phyloP scores from a whole-genome alignment of 2,329 filamentous ascomycete genomes.

The Pseudohalonectria lignicola region DNA sequence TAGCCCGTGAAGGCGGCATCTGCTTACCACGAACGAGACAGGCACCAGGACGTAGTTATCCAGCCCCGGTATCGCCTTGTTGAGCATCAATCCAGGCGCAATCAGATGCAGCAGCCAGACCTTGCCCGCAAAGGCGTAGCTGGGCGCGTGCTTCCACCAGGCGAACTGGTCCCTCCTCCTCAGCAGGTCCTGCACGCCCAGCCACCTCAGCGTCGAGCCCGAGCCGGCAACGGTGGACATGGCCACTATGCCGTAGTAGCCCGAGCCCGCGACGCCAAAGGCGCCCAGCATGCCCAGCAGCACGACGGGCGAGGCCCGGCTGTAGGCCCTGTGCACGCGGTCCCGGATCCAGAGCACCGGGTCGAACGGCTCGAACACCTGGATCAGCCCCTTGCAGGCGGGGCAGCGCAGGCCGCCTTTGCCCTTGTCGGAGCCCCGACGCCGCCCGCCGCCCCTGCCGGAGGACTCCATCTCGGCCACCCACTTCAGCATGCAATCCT shows the following conservation, averaged over 20 bases:
- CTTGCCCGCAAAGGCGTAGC: constrained; percentile 7
- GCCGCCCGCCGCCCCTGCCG: constrained; percentile 41
- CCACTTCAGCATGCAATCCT: constrained; percentile 83
- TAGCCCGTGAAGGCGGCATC: too few species aligned
- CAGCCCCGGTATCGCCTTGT: constrained; percentile 30
- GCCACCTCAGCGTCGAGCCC: constrained; percentile 28
- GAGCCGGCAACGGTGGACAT: constrained; percentile 41
- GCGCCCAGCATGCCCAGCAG: constrained; percentile 49
- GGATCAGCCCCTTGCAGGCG: constrained; percentile 77
- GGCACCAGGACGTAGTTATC: constrained; percentile 30
- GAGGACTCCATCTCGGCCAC: constrained; percentile 76
- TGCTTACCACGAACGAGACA: constrained; percentile 27
- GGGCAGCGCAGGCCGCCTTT: constrained; percentile 67
- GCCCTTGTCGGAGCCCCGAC: constrained; percentile 83
- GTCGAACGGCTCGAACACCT: constrained; percentile 64
- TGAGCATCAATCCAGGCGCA: constrained; percentile 32
- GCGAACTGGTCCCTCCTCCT: background rate
- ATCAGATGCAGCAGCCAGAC: constrained; percentile 28
- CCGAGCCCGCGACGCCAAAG: constrained; percentile 38
- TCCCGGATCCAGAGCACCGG: constrained; percentile 58
- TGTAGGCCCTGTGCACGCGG: constrained; percentile 40
- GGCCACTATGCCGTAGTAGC: constrained; percentile 40
- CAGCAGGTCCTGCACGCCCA: constrained; percentile 14
- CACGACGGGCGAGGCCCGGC: constrained; percentile 47
- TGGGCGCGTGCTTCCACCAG: background rate